These are phyloP conservation scores for Hypoxylon sp. DNA, from an alignment of 2,329 filamentous ascomycete genomes.

Conservation along the genomic window DNA sequence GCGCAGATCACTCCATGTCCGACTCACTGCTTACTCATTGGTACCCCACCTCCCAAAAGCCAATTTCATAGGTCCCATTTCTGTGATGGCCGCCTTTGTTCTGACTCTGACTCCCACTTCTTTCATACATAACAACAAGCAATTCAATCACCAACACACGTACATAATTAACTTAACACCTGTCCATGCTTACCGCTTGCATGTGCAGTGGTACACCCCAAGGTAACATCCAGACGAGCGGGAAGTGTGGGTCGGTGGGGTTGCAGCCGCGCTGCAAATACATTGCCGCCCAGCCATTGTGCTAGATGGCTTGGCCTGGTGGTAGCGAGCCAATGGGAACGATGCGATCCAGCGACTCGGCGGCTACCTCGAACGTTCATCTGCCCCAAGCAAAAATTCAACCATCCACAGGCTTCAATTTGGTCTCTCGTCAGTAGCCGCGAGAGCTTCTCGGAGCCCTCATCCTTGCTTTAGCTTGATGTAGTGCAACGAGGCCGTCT, in stretches of 20 bases:
- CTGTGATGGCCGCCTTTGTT: background rate
- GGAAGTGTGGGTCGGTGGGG: conserved; percentile 41
- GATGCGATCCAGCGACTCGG: conserved; percentile 39
- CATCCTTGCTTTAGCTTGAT: conserved; percentile 37
- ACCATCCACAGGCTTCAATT: conserved; percentile 50
- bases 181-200: conserved; percentile 21
- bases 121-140: background rate
- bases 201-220: conserved; percentile 18
- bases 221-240: conserved; percentile 34
- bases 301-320: conserved; percentile 42
- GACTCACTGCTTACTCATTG: conserved; percentile 13
- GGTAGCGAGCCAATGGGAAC: conserved; percentile 46
- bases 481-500: conserved; percentile 30
- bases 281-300: conserved; percentile 50
- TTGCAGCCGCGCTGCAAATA: conserved; percentile 51
- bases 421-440: conserved; percentile 50
- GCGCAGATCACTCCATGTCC: conserved; percentile 12
- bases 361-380: conserved; percentile 54
- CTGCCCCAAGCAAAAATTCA: conserved; percentile 47
- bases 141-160: conserved; percentile 4
- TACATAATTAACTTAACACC: conserved; percentile 2
- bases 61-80: conserved; percentile 9
- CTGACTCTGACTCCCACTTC: background rate
- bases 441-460: conserved; percentile 36
- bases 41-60: background rate